phyloP scores from a whole-genome alignment of 2,329 filamentous ascomycete species.

The Aotearoamyces nothofagi region DNA sequence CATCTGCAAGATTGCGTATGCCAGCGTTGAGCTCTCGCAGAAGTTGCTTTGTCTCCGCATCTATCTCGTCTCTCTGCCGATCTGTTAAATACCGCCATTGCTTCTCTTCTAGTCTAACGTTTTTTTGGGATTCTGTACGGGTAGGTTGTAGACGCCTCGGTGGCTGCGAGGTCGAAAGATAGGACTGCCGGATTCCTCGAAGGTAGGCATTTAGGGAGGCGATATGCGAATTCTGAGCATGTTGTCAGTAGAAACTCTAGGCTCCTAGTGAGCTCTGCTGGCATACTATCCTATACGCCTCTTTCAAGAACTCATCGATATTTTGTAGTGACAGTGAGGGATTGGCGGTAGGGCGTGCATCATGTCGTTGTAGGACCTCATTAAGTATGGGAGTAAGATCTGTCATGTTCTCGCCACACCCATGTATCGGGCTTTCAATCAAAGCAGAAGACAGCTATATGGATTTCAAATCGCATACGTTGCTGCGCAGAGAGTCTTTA shows the following conservation, averaged over 20 bases:
- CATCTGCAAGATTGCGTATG: slow-evolving; percentile 65
- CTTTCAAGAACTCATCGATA: slow-evolving; percentile 79
- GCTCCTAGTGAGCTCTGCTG: slow-evolving; percentile 6
- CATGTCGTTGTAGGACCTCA: slow-evolving; percentile 45
- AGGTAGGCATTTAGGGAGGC: slow-evolving; percentile 67
- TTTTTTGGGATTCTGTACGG: slow-evolving; percentile 26
- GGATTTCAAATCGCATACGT: too few relatives aligned
- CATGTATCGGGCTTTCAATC: background rate
- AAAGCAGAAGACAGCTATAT: too few relatives aligned
- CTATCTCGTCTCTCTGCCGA: slow-evolving; percentile 70
- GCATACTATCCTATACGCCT: slow-evolving; percentile 81
- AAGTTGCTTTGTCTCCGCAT: slow-evolving; percentile 16
- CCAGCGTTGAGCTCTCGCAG: slow-evolving; percentile 55
- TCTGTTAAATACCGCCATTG: slow-evolving; percentile 43
- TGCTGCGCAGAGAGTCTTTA: too few relatives aligned
- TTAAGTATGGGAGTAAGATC: slow-evolving; percentile 58
- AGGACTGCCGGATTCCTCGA: slow-evolving; percentile 70
- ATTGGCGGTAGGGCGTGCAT: slow-evolving; percentile 30
- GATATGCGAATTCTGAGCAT: slow-evolving; percentile 65
- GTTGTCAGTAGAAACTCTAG: slow-evolving; percentile 9
- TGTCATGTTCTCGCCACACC: slow-evolving; percentile 23
- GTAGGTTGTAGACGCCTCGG: slow-evolving; percentile 26
- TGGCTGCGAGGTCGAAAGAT: slow-evolving; percentile 67
- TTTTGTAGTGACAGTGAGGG: slow-evolving; percentile 24
- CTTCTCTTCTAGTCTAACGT: slow-evolving; percentile 10